Evolutionary conservation across 192 early-diverging fungal genomes (phyloP).

Genomic region (Obelidium mucronatum): DNA sequence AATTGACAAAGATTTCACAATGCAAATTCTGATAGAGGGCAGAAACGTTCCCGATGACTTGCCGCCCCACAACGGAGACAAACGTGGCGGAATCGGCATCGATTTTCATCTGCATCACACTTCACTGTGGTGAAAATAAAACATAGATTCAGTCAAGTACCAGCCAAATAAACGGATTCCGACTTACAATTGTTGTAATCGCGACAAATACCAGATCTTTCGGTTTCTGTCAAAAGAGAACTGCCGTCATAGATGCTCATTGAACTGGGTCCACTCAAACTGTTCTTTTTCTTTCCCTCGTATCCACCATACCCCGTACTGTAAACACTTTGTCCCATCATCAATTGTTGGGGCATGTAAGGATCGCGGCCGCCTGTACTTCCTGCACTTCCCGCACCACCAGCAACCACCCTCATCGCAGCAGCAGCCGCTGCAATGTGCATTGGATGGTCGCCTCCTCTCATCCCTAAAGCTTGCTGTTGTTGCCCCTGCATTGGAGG

Average conservation of each 20-base stretch:
- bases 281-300: slow-evolving; percentile 12
- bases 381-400: not conserved
- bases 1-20: not conserved
- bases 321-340: not conserved
- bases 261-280: not conserved
- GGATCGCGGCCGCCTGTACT: not conserved
- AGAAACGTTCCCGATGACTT: slow-evolving; percentile 31
- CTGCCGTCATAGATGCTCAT: slow-evolving; percentile 5
- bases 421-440: slow-evolving; percentile 25
- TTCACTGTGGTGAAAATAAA: slow-evolving; percentile 13
- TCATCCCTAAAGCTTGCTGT: slow-evolving; percentile 20
- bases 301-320: not conserved
- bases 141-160: slow-evolving; percentile 18
- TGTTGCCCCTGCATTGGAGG: not conserved
- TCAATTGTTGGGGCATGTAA: not conserved
- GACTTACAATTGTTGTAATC: slow-evolving; percentile 44
- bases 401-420: slow-evolving; percentile 14
- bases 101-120: slow-evolving; percentile 24
- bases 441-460: slow-evolving; percentile 33
- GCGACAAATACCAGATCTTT: slow-evolving; percentile 32
- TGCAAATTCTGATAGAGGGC: slow-evolving; percentile 3
- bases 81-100: slow-evolving; percentile 39
- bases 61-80: slow-evolving; percentile 33
- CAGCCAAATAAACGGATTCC: too few species aligned
- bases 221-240: slow-evolving; percentile 27